A percentile compares a stretch with the other conserved stretches of the same genome.
Evolutionary conservation across 257 asterid genomes (phyloP).

Genomic region (Sherardia arvensis): DNA sequence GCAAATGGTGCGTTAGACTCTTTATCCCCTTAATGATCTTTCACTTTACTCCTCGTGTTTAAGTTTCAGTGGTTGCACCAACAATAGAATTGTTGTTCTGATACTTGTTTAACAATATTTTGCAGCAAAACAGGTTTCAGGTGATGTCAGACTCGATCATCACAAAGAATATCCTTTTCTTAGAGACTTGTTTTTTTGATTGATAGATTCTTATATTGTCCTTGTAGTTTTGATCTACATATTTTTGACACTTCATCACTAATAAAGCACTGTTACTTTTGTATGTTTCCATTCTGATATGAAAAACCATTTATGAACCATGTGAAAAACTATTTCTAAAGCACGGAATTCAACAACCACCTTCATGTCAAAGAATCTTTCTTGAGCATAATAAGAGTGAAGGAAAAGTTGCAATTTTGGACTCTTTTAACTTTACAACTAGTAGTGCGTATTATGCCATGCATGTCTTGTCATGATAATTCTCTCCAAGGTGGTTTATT

Average conservation of each 20-base stretch:
- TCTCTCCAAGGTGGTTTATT: not conserved
- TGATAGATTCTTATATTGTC: not conserved
- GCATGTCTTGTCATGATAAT: not conserved
- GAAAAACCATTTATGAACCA: not conserved
- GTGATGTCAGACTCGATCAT: conserved; percentile 88
- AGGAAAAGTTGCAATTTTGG: not conserved
- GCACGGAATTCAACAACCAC: not conserved
- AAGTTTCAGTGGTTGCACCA: not conserved
- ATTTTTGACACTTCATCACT: not conserved
- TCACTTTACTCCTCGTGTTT: no score
- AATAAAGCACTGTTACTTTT: not conserved
- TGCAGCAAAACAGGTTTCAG: conserved; percentile 89
- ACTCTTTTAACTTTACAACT: not conserved
- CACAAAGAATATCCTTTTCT: conserved; percentile 70
- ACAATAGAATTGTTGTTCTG: not conserved
- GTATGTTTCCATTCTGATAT: not conserved
- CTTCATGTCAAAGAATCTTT: not conserved
- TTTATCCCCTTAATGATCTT: not conserved
- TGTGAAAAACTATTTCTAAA: not conserved
- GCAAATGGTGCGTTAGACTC: conserved; percentile 56
- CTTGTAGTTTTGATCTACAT: not conserved
- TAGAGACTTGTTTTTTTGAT: not conserved
- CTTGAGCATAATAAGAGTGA: not conserved
- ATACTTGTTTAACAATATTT: conserved; percentile 11
- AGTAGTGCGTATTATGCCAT: not conserved